phyloP scores from a whole-genome alignment of 495 filamentous ascomycete species.

The Sporormia fimetaria region DNA sequence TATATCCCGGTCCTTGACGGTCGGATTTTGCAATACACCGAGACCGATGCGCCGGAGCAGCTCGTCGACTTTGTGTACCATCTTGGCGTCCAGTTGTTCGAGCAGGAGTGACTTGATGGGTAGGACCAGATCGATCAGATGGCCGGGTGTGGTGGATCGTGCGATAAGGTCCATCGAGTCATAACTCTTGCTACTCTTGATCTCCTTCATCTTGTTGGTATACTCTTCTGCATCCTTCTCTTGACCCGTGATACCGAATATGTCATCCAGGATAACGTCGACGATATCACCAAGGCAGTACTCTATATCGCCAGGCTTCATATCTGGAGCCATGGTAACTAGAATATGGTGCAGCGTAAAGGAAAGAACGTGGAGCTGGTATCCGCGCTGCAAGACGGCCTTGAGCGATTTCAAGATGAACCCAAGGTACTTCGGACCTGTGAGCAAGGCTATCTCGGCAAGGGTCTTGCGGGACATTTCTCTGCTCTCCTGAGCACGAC shows the following conservation, averaged over 20 bases:
- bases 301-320: constrained; percentile 73
- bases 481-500: constrained; percentile 73
- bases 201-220: constrained; percentile 88
- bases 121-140: constrained; percentile 60
- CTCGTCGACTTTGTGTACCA: constrained; percentile 81
- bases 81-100: constrained; percentile 69
- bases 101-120: constrained; percentile 66
- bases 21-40: constrained; percentile 69
- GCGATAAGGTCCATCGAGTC: constrained; percentile 94
- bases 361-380: constrained; percentile 90
- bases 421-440: constrained; percentile 72
- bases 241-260: constrained; percentile 87
- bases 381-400: constrained; percentile 66
- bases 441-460: constrained; percentile 61
- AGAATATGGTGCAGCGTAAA: constrained; percentile 92
- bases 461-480: constrained; percentile 85
- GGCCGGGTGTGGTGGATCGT: constrained; percentile 58
- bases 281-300: constrained; percentile 73
- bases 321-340: constrained; percentile 48
- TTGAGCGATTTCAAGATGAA: constrained; percentile 91
- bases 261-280: constrained; percentile 89
- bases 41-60: constrained; percentile 71
- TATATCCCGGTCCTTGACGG: constrained; percentile 61
- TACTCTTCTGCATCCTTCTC: constrained; percentile 98
- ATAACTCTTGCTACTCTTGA: constrained; percentile 93